phyloP scores from a whole-genome alignment of 768 basidiomycete genomes.

The Lanmaoa pseudosensibilis region DNA sequence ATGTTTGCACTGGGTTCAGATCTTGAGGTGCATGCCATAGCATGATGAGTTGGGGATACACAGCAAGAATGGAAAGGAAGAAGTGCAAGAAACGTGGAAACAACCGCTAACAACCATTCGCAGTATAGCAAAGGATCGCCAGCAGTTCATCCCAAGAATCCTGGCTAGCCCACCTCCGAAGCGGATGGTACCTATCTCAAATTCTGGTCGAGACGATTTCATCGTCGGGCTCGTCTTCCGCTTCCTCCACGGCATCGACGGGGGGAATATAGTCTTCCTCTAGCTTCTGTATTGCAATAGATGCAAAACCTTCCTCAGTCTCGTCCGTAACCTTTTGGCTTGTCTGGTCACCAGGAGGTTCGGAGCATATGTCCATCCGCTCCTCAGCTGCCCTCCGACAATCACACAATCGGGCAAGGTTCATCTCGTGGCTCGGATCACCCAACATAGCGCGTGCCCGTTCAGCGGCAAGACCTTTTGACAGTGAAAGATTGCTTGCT shows the following conservation, averaged over 20 bases:
- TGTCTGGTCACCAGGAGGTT: constrained; percentile 19
- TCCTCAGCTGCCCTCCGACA: constrained; percentile 33
- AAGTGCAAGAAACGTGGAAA: constrained; percentile 26
- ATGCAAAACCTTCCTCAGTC: constrained; percentile 52
- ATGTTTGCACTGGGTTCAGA: neutral
- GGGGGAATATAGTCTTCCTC: constrained; percentile 23
- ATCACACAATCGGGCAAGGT: constrained; percentile 44
- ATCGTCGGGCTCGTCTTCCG: constrained; percentile 18
- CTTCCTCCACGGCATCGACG: constrained; percentile 17
- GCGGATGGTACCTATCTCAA: constrained; percentile 6
- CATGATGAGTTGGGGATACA: constrained; percentile 7
- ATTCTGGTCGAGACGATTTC: constrained; percentile 8
- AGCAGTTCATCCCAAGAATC: constrained; percentile 34
- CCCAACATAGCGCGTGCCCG: constrained; percentile 54
- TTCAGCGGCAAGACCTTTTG: constrained; percentile 69
- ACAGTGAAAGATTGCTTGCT: constrained; percentile 55
- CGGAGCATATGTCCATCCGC: constrained; percentile 14
- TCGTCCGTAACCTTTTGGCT: constrained; percentile 39
- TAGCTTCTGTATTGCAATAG: constrained; percentile 37
- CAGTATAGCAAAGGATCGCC: constrained; percentile 32
- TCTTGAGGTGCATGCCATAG: neutral
- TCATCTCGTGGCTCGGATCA: constrained; percentile 45
- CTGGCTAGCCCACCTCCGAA: constrained; percentile 10
- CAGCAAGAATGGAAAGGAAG: neutral
- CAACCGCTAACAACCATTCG: constrained; percentile 34